These are phyloP conservation scores for Naematelia encephala DNA, from an alignment of 768 basidiomycete genomes.

Conservation along the genomic window DNA sequence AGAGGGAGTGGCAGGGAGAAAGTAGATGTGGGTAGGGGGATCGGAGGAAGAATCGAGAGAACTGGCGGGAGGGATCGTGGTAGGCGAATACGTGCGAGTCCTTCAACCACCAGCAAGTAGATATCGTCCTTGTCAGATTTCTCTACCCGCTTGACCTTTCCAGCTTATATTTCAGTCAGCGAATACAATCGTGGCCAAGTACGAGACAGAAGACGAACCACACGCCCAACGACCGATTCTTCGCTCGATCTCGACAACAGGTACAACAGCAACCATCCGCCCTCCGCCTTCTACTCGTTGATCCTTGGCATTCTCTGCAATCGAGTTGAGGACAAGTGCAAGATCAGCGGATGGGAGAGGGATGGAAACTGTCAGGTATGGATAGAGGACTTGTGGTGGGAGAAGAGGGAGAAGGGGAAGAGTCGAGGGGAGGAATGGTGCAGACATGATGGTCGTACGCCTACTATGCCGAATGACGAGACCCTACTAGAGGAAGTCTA, in stretches of 20 bases:
- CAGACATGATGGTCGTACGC: slow-evolving; percentile 8
- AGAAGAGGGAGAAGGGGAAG: slow-evolving; percentile 69
- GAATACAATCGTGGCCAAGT: background rate
- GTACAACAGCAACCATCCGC: slow-evolving; percentile 29
- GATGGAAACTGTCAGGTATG: slow-evolving; percentile 66
- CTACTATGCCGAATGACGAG: no score
- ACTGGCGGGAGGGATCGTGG: slow-evolving; percentile 41
- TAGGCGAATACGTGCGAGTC: slow-evolving; percentile 37
- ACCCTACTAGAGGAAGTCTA: background rate
- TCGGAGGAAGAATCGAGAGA: slow-evolving; percentile 30
- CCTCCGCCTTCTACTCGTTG: slow-evolving; percentile 49
- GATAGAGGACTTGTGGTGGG: slow-evolving; percentile 70
- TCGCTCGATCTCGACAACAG: slow-evolving; percentile 40
- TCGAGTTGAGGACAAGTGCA: slow-evolving; percentile 64
- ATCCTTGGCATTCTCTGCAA: slow-evolving; percentile 60
- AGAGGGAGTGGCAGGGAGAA: slow-evolving; percentile 62
- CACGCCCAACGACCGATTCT: slow-evolving; percentile 41
- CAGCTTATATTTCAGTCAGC: slow-evolving; percentile 17
- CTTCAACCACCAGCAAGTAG: slow-evolving; percentile 25
- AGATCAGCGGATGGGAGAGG: slow-evolving; percentile 60
- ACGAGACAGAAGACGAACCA: slow-evolving; percentile 21
- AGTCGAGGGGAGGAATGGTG: slow-evolving; percentile 48
- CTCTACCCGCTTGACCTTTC: slow-evolving; percentile 27
- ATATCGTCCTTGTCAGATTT: slow-evolving; percentile 21
- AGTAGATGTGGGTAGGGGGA: slow-evolving; percentile 66